These are phyloP conservation scores for Melanomma pulvis-pyrius DNA, from an alignment of 495 filamentous ascomycete genomes.

Conservation along the genomic window DNA sequence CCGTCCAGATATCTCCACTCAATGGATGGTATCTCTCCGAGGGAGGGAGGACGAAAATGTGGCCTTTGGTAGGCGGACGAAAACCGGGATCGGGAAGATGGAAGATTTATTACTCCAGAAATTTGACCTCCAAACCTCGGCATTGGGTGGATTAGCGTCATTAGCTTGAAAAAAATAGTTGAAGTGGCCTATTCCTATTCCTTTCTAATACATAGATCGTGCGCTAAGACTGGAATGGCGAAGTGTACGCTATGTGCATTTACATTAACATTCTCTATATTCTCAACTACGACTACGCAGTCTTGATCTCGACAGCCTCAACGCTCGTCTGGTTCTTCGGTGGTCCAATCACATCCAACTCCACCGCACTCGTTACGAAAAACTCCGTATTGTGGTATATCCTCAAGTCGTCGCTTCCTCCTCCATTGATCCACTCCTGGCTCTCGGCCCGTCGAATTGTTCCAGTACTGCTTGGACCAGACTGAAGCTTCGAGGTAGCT, in stretches of 20 bases:
- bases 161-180: neutral
- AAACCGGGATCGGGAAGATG: neutral
- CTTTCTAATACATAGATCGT: too few relatives aligned
- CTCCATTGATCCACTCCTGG: constrained; percentile 11
- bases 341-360: neutral
- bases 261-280: neutral
- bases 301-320: neutral
- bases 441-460: constrained; percentile 14
- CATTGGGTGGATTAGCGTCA: neutral
- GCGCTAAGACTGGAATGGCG: too few relatives aligned
- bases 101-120: neutral
- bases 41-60: neutral
- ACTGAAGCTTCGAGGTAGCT: neutral
- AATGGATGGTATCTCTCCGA: too few relatives aligned
- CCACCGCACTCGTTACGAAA: neutral
- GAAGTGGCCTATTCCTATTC: neutral
- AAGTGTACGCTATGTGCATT: neutral
- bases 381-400: constrained; percentile 20
- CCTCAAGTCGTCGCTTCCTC: constrained; percentile 1
- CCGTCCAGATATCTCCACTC: too few relatives aligned
- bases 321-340: neutral
- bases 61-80: neutral
- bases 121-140: neutral
- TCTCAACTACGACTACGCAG: neutral
- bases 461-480: constrained; percentile 1